Base-by-base conservation (phyloP, 2,329 filamentous ascomycete species). In the Beauveria scarabaeidicola region DNA sequence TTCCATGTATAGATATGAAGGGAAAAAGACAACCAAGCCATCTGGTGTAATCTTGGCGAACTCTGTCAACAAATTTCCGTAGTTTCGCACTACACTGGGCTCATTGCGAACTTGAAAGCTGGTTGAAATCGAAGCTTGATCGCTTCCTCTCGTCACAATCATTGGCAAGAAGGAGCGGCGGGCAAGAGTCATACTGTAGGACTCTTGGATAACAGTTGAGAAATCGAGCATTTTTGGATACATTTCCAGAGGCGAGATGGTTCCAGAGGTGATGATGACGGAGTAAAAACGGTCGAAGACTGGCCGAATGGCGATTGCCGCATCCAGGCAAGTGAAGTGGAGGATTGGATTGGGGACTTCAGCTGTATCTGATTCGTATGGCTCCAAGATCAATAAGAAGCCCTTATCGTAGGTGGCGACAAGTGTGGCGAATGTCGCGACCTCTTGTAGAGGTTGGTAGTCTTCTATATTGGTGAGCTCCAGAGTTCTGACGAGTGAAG, bases 171-270 rank as follows among this genome's bases (percentile, higher is more conserved):
- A 99, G n/a, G 94, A 96, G 60, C 89, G 84, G 47, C 95, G 84
- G 2, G 93, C 93, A 6, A 99, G 82, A 0, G 94, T 97, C 91
- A 99, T 99, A 63, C 85, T 86, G 75, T 99, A 99, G 0, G 95
- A 99, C 72, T 99, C 92, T 70, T 97, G 92, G 3, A 97, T 88
- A 0, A 97, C 91, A 1, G 92, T 91, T 10, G 82, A 81, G 74
- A 99, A 99, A 57, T 91, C 89, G 27, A 99, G 85, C 92, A 99
- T 99, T 69, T 96, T 97, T 0, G 94, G 95, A 69, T 99, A 99
- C 89, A 99, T 99, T 71, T 99, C 95, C 3, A 99, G 76, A 0
- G 94, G 94, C 1, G 94, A 97, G 62, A 99, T 91, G 1, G 94
- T 99, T 63, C 94, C 94, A 0, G 94, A 97, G 0, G 94, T 99